These are phyloP conservation scores for Solanum raphanifolium DNA, from an alignment of 257 asterid species.

Conservation along the genomic window DNA sequence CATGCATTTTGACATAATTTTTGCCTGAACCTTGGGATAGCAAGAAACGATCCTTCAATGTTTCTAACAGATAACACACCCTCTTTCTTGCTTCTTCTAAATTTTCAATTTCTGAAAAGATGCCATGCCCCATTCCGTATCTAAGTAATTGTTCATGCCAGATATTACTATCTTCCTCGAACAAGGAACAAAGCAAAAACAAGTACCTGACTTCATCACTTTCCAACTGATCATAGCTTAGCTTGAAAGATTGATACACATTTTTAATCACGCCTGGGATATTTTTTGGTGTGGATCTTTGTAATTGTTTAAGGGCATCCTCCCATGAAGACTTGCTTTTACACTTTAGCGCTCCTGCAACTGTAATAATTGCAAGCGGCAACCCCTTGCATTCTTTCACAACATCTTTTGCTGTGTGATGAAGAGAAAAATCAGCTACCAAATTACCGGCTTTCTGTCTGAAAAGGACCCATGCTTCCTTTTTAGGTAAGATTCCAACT, in stretches of 20 bases:
- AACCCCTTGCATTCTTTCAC: conserved; percentile 10
- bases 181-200: conserved; percentile 16
- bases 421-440: background rate
- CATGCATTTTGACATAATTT: conserved; percentile 2
- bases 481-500: background rate
- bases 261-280: background rate
- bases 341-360: conserved; percentile 8
- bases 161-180: conserved; percentile 7
- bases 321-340: background rate
- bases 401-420: background rate
- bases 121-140: background rate
- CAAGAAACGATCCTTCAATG: background rate
- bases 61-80: background rate
- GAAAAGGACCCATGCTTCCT: conserved; percentile 22
- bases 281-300: background rate
- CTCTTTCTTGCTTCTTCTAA: conserved; percentile 3
- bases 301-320: conserved; percentile 8
- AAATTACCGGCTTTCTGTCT: background rate
- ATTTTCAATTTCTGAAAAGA: background rate
- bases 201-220: conserved; percentile 6
- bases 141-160: conserved; percentile 6
- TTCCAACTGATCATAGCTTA: conserved; percentile 14
- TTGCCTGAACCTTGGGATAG: background rate
- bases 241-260: conserved; percentile 8
- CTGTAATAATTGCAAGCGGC: conserved; percentile 18